Conservation (phyloP, 1,284 basidiomycete genomes). For the Tremellales sp. region DNA sequence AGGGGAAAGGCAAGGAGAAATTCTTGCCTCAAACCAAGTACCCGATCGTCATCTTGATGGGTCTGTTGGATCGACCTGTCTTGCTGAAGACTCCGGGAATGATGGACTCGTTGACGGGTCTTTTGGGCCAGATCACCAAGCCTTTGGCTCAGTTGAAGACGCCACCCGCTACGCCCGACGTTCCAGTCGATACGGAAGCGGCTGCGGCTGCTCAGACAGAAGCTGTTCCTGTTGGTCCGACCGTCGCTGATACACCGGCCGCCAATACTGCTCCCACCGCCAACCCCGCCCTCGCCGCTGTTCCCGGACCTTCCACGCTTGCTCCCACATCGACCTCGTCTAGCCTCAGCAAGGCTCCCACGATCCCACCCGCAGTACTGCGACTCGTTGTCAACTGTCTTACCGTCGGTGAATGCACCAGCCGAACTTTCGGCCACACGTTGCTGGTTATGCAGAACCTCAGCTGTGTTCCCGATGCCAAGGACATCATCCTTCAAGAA, state of each 20-base stretch:
- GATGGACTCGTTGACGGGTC: conserved; percentile 82
- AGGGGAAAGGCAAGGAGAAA: conserved; percentile 76
- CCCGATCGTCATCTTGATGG: conserved; percentile 81
- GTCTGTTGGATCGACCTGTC: conserved; percentile 76
- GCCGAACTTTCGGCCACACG: conserved; percentile 86
- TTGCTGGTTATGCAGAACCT: conserved; percentile 84
- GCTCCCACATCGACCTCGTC: conserved; percentile 3
- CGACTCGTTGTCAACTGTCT: conserved; percentile 89
- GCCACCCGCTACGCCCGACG: conserved; percentile 1
- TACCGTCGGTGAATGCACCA: conserved; percentile 91
- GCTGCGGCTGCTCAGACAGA: conserved; percentile 1
- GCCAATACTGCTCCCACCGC: background rate
- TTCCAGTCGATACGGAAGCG: background rate
- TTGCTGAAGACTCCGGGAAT: conserved; percentile 81
- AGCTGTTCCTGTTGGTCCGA: conserved; percentile 1
- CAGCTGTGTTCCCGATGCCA: conserved; percentile 77
- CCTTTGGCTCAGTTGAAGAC: conserved; percentile 55
- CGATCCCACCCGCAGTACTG: conserved; percentile 73
- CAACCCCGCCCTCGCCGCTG: background rate
- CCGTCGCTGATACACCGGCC: conserved; percentile 1
- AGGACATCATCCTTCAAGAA: conserved; percentile 81
- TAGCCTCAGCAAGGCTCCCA: conserved; percentile 56
- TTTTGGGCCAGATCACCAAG: conserved; percentile 80
- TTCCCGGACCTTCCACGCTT: conserved; percentile 4
- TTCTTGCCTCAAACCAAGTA: conserved; percentile 74